phyloP scores from a whole-genome alignment of 2,329 filamentous ascomycete genomes.

The Botrytis tulipae region DNA sequence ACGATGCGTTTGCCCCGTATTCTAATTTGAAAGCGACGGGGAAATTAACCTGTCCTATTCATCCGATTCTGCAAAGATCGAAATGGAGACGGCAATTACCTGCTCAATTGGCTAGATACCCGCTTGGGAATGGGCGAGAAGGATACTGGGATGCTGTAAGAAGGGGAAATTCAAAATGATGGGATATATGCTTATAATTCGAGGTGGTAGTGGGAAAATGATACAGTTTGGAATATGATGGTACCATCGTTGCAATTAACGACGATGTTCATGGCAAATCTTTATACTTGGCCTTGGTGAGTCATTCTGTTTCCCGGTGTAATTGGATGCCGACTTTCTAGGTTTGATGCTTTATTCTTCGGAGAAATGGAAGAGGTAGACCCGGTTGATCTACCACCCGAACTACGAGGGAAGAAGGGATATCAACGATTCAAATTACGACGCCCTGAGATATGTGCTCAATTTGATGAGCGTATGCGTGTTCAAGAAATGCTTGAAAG shows the following conservation, averaged over 20 bases:
- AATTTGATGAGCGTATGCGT: neutral
- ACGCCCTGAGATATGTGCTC: neutral
- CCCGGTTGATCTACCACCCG: neutral
- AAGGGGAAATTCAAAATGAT: fast-evolving
- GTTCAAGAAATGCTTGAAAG: neutral
- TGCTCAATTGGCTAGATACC: constrained; percentile 6
- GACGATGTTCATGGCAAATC: constrained; percentile 10
- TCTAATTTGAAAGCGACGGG: neutral
- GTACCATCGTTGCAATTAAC: neutral
- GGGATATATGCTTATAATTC: neutral
- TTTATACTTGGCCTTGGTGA: constrained; percentile 15
- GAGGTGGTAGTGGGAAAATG: constrained; percentile 6
- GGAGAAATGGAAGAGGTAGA: constrained; percentile 5
- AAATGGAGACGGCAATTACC: constrained; percentile 9
- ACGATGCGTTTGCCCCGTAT: constrained; percentile 11
- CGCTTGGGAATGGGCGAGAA: constrained; percentile 6
- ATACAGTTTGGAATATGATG: constrained; percentile 17
- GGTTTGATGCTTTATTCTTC: constrained; percentile 18
- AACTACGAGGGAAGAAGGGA: neutral
- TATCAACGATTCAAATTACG: constrained; percentile 11
- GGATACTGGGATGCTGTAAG: constrained; percentile 19
- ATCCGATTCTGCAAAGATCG: constrained; percentile 9
- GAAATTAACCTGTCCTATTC: neutral
- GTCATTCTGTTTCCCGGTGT: fast-evolving
- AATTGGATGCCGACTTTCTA: neutral